These are phyloP conservation scores for Coffea canephora DNA, from an alignment of 257 asterid species.

Conservation along the genomic window DNA sequence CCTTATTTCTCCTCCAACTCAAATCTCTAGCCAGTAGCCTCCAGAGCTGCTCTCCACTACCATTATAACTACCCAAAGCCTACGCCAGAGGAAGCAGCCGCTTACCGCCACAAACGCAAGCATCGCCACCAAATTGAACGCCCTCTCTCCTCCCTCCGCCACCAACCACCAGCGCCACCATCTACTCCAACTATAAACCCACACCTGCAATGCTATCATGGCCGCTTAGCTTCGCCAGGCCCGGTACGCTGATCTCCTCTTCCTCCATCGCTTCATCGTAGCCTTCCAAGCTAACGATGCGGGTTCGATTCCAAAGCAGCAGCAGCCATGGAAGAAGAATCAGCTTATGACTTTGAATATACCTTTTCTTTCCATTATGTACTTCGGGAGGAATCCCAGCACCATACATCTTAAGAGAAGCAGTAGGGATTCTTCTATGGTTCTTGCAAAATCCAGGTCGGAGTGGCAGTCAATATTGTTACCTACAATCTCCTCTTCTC, in stretches of 20 bases:
- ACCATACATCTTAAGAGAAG: too few relatives aligned
- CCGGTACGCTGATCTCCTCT: slow-evolving; percentile 68
- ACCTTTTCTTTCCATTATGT: too few relatives aligned
- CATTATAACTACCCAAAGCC: not conserved
- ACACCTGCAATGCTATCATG: slow-evolving; percentile 90
- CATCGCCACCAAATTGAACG: slow-evolving; percentile 89
- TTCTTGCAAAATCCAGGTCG: slow-evolving; percentile 92
- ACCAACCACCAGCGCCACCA: slow-evolving; percentile 45
- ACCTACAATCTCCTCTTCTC: slow-evolving; percentile 67
- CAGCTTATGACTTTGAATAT: too few relatives aligned
- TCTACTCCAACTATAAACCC: slow-evolving; percentile 88
- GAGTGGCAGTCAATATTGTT: slow-evolving; percentile 66
- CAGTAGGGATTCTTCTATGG: too few relatives aligned
- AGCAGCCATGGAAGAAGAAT: too few relatives aligned
- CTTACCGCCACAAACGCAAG: slow-evolving; percentile 83
- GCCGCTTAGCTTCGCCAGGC: slow-evolving; percentile 83
- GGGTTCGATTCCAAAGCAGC: too few relatives aligned
- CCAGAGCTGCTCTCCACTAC: slow-evolving; percentile 29
- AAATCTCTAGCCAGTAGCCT: slow-evolving; percentile 52
- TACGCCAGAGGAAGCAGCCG: slow-evolving; percentile 94
- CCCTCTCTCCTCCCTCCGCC: slow-evolving; percentile 64
- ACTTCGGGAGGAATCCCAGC: too few relatives aligned
- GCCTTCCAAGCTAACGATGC: too few relatives aligned
- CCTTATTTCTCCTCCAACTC: slow-evolving; percentile 46
- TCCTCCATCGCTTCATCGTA: slow-evolving; percentile 83